These are phyloP conservation scores for Chaetoscypha palmicola DNA, from an alignment of 2,329 filamentous ascomycete species.

Conservation along the genomic window DNA sequence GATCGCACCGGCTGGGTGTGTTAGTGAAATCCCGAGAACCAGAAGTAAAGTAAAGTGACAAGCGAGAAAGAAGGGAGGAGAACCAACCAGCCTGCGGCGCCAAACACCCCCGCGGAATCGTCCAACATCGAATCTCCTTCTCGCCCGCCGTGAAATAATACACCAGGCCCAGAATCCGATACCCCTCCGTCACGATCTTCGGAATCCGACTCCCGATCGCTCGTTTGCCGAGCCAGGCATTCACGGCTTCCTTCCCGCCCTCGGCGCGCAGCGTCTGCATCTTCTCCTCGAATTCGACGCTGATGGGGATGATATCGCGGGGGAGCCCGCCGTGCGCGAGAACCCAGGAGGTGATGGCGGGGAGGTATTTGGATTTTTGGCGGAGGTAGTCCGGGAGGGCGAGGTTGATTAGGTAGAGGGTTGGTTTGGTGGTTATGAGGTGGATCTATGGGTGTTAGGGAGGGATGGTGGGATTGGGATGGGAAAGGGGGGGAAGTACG, in stretches of 20 bases:
- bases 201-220: slow-evolving; percentile 37
- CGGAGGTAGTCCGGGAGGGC: slow-evolving; percentile 42
- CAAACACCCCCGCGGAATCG: slow-evolving; percentile 33
- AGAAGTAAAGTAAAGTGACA: no score
- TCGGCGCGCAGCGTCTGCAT: slow-evolving; percentile 35
- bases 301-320: slow-evolving; percentile 38
- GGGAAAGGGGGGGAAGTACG: slow-evolving; percentile 20
- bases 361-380: slow-evolving; percentile 41
- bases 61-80: background rate
- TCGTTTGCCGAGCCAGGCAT: slow-evolving; percentile 24
- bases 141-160: slow-evolving; percentile 42
- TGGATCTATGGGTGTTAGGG: slow-evolving; percentile 20
- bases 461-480: background rate
- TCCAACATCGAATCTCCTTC: slow-evolving; percentile 41
- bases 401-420: slow-evolving; percentile 40
- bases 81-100: slow-evolving; percentile 33
- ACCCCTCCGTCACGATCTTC: slow-evolving; percentile 40
- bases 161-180: slow-evolving; percentile 38
- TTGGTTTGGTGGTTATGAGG: slow-evolving; percentile 40
- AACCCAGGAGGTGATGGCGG: slow-evolving; percentile 39
- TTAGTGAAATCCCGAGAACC: no score
- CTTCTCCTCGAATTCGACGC: slow-evolving; percentile 41
- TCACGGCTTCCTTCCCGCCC: slow-evolving; percentile 32
- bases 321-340: slow-evolving; percentile 37
- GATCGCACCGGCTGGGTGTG: slow-evolving; percentile 25